Evolutionary conservation across 2,329 filamentous ascomycete species (phyloP), one percentile per base, ranked within the genome.

Genomic region (Atkinsonella hypoxylon): DNA sequence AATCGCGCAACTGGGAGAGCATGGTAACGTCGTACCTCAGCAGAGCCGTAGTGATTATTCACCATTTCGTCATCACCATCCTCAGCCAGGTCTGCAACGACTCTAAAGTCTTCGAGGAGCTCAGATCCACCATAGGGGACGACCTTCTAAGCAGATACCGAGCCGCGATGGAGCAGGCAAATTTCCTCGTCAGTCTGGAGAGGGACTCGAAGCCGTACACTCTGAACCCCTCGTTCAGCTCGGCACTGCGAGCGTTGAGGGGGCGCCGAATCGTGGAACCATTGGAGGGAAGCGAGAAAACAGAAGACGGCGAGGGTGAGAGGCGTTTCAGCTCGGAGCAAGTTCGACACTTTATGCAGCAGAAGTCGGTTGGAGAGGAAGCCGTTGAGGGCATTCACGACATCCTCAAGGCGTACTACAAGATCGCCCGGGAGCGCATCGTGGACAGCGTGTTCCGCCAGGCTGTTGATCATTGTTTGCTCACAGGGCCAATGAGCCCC

Each of bases 361-460:
- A 61, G 31, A 62, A 62, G 50, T 50, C 54, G 0, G 61, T 63
- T 13, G 61, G 63, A 0, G 58, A 71, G 4, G 62, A 72, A 40
- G 62, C 64, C 0, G 56, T 70, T 3, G 67, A 76, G 34, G 72
- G 81, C 10, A 74, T 86, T 4, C 78, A 83, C 50, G 76, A 85
- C 52, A 75, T 78, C 1, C 67, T 87, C 0, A 62, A 70, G 30
- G 70, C 74, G 1, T 87, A 82, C 62, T 86, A 87, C 66, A 72
- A 77, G 26, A 75, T 84, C 1, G 71, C 80, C 0, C 70, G 69
- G 12, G 77, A 77, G 57, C 74, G 81, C 0, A 84, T 87, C 51
- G 72, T 83, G 1, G 83, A 87, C 56, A 74, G 70, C 3, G 62
- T 88, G 1, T 80, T 71, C 57, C 73, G 75, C 53, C 82, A 85